phyloP scores from a whole-genome alignment of 352 stramenopile genomes.

The Peronospora farinosa region DNA sequence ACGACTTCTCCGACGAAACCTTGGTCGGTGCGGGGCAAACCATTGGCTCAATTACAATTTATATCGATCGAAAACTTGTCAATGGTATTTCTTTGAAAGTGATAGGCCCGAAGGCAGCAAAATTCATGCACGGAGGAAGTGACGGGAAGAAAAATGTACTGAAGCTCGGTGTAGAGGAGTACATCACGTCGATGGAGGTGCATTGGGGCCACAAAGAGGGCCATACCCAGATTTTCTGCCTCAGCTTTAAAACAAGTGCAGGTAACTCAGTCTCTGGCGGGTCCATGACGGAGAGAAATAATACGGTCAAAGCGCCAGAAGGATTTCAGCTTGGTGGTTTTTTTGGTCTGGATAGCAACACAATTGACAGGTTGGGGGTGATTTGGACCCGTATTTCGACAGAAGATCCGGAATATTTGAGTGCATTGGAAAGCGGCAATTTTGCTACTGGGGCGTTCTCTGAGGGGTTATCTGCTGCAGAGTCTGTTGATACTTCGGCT shows the following conservation, averaged over 20 bases:
- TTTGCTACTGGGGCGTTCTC: too few species aligned
- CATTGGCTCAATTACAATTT: conserved; percentile 19
- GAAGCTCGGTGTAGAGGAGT: conserved; percentile 6
- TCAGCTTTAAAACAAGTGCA: conserved; percentile 19
- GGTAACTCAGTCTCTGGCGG: conserved; percentile 15
- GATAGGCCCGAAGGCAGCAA: conserved; percentile 9
- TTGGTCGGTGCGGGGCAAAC: conserved; percentile 11
- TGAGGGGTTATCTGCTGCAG: too few species aligned
- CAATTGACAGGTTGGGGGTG: conserved; percentile 20
- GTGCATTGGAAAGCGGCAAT: background rate
- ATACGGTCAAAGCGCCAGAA: conserved; percentile 17
- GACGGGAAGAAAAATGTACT: conserved; percentile 8
- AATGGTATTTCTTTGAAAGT: conserved; percentile 21
- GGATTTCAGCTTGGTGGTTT: conserved; percentile 28
- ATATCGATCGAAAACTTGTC: conserved; percentile 3
- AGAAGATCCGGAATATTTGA: background rate
- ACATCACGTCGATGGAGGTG: conserved; percentile 26
- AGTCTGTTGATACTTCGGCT: background rate
- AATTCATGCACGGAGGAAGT: conserved; percentile 24
- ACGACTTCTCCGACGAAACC: conserved; percentile 19
- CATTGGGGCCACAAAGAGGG: conserved; percentile 19
- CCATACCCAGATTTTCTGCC: conserved; percentile 19
- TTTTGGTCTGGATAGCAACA: conserved; percentile 16
- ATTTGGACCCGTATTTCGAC: conserved; percentile 22
- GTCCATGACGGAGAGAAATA: conserved; percentile 12